phyloP scores from a whole-genome alignment of 768 basidiomycete genomes.

The Aureoboletus auriporus region DNA sequence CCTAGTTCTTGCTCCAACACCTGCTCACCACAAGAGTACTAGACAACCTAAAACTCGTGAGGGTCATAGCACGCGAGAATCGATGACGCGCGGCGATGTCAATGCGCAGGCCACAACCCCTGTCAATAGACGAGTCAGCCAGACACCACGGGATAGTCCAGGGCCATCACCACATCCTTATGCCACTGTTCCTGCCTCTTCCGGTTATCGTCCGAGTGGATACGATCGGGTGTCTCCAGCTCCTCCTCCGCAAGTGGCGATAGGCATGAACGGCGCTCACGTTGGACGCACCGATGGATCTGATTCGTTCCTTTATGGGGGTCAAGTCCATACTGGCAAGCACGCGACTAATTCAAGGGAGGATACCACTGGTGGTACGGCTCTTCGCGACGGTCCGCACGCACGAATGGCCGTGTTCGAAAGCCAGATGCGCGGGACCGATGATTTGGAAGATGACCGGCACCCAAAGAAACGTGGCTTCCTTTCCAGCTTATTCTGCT shows the following conservation, averaged over 20 bases:
- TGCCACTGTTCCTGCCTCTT: constrained; percentile 57
- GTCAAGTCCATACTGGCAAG: constrained; percentile 45
- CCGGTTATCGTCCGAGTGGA: constrained; percentile 48
- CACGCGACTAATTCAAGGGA: constrained; percentile 50
- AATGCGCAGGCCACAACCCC: constrained; percentile 70
- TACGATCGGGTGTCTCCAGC: constrained; percentile 58
- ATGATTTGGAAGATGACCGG: constrained; percentile 62
- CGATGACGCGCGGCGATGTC: constrained; percentile 38
- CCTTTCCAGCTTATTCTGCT: constrained; percentile 65
- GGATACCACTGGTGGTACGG: constrained; percentile 43
- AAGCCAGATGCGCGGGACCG: constrained; percentile 56
- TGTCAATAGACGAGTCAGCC: constrained; percentile 63
- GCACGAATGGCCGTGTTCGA: constrained; percentile 64
- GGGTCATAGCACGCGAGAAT: constrained; percentile 47
- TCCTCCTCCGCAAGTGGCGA: constrained; percentile 33
- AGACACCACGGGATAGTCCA: constrained; percentile 48
- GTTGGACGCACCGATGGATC: constrained; percentile 51
- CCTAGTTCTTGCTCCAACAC: constrained; percentile 61
- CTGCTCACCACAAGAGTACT: constrained; percentile 59
- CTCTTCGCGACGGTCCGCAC: constrained; percentile 31
- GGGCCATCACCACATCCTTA: constrained; percentile 67
- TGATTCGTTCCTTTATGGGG: constrained; percentile 66
- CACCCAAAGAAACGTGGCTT: constrained; percentile 59
- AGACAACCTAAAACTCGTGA: constrained; percentile 47
- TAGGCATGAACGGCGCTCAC: constrained; percentile 36